Evolutionary conservation across 352 stramenopile species (phyloP).

Genomic region (Phytophthora vignae): DNA sequence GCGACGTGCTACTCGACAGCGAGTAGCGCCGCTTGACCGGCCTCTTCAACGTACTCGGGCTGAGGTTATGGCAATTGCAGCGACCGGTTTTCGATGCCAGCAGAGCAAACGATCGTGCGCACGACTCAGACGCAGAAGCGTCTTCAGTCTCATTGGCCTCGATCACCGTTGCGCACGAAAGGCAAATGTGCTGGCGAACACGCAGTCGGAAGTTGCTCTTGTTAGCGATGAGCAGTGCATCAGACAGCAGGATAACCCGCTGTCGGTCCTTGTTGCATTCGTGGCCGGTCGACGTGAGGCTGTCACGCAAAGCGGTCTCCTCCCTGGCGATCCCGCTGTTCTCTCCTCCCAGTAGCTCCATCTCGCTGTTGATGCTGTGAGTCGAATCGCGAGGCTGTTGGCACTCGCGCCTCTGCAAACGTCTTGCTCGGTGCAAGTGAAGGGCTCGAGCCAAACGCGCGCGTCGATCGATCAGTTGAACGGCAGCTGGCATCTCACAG

Average conservation of each 20-base stretch:
- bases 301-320: constrained; percentile 29
- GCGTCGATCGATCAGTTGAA: constrained; percentile 37
- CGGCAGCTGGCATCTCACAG: constrained; percentile 43
- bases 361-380: constrained; percentile 27
- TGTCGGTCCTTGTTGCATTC: constrained; percentile 40
- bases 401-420: neutral
- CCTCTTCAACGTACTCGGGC: constrained; percentile 49
- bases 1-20: constrained; percentile 30
- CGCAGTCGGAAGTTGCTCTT: constrained; percentile 55
- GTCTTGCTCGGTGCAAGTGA: constrained; percentile 15
- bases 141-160: constrained; percentile 26
- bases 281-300: constrained; percentile 26
- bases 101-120: constrained; percentile 43
- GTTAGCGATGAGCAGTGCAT: constrained; percentile 73
- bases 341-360: constrained; percentile 26
- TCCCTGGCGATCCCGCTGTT: constrained; percentile 20
- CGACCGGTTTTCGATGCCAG: constrained; percentile 57
- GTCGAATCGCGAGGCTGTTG: constrained; percentile 12
- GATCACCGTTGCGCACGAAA: constrained; percentile 57
- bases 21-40: constrained; percentile 41
- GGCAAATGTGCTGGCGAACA: constrained; percentile 65
- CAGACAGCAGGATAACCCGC: constrained; percentile 69
- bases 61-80: constrained; percentile 68
- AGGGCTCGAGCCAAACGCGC: constrained; percentile 23
- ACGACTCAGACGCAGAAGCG: neutral